phyloP scores from a whole-genome alignment of 2,329 filamentous ascomycete species.

The Xenoacremonium recifei region DNA sequence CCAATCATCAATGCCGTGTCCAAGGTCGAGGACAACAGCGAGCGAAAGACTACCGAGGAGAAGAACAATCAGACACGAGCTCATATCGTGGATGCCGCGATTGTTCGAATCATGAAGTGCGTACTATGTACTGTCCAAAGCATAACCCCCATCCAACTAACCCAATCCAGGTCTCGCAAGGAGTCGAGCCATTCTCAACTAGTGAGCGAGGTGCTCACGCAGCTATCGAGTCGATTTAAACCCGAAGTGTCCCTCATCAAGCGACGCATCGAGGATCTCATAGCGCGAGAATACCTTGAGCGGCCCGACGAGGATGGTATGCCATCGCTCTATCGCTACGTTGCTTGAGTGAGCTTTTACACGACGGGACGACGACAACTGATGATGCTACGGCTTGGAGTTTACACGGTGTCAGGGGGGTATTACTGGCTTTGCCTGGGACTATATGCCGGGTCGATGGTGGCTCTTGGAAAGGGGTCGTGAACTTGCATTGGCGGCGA shows the following conservation, averaged over 20 bases:
- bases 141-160: neutral
- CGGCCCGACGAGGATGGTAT: constrained; percentile 64
- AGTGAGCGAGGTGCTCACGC: constrained; percentile 68
- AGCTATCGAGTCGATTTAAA: constrained; percentile 67
- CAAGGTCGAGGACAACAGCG: constrained; percentile 75
- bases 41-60: constrained; percentile 69
- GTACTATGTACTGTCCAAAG: constrained; percentile 29
- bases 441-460: no score
- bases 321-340: constrained; percentile 66
- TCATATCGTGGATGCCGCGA: constrained; percentile 71
- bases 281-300: constrained; percentile 76
- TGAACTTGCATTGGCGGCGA: no score
- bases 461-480: no score
- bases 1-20: constrained; percentile 78
- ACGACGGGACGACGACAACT: no score
- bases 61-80: constrained; percentile 72
- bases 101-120: constrained; percentile 85
- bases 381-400: constrained; percentile 3
- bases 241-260: constrained; percentile 78
- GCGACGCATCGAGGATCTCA: constrained; percentile 75
- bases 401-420: no score
- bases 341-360: constrained; percentile 66
- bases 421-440: no score
- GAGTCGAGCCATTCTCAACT: constrained; percentile 67
- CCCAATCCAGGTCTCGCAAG: constrained; percentile 64